phyloP scores from a whole-genome alignment of 257 asterid genomes.

The Solanum commersonii region DNA sequence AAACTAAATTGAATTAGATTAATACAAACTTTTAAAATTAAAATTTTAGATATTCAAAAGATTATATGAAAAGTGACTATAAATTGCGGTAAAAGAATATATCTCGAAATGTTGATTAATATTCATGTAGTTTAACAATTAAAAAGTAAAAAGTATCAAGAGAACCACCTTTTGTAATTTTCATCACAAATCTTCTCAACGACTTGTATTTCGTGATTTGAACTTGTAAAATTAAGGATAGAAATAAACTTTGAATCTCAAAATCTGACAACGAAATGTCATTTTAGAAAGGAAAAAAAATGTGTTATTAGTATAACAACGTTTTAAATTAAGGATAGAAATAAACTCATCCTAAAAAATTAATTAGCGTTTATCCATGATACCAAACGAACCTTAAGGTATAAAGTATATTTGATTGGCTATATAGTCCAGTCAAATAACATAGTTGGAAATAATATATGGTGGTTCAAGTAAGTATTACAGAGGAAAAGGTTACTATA shows the following conservation, averaged over 20 bases:
- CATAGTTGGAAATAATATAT: background rate
- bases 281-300: background rate
- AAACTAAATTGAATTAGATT: background rate
- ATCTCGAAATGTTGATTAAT: background rate
- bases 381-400: background rate
- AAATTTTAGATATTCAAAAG: background rate
- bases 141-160: background rate
- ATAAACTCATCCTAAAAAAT: too few species aligned
- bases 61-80: background rate
- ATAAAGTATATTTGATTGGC: background rate
- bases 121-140: background rate
- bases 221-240: background rate
- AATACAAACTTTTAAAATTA: background rate
- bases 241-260: background rate
- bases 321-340: too few species aligned
- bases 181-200: background rate
- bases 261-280: background rate
- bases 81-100: background rate
- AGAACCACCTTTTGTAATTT: background rate
- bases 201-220: background rate
- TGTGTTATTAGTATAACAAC: background rate
- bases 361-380: background rate
- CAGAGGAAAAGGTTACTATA: background rate
- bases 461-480: background rate
- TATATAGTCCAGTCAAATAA: background rate